Conservation (phyloP, 495 filamentous ascomycete species). For the Chaetomium tenue region DNA sequence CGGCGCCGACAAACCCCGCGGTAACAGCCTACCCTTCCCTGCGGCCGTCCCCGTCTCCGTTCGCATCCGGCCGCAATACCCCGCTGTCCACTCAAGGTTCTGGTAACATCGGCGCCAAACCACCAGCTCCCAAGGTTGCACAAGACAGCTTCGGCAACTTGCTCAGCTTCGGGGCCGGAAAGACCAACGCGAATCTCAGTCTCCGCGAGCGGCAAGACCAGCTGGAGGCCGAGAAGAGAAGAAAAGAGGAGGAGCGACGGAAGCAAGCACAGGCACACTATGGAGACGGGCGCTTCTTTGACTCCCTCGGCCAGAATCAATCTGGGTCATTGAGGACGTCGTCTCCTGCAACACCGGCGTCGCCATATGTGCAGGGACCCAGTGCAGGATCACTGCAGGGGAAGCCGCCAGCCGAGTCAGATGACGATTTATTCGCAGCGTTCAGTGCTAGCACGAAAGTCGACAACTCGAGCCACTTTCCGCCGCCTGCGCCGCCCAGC, state of each 20-base stretch:
- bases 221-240: slow-evolving; percentile 71
- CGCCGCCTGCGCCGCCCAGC: slow-evolving; percentile 46
- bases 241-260: slow-evolving; percentile 69
- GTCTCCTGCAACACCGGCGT: slow-evolving; percentile 38
- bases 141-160: slow-evolving; percentile 89
- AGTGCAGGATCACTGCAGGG: slow-evolving; percentile 28
- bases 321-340: slow-evolving; percentile 37
- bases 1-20: slow-evolving; percentile 50
- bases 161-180: slow-evolving; percentile 70
- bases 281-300: slow-evolving; percentile 70
- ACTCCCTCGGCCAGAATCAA: slow-evolving; percentile 52
- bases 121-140: slow-evolving; percentile 60
- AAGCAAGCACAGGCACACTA: slow-evolving; percentile 70
- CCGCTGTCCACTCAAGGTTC: slow-evolving; percentile 59
- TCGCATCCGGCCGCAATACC: slow-evolving; percentile 64
- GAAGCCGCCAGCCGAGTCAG: slow-evolving; percentile 38
- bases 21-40: slow-evolving; percentile 57
- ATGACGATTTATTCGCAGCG: slow-evolving; percentile 62
- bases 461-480: slow-evolving; percentile 59
- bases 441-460: slow-evolving; percentile 59
- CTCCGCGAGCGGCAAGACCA: slow-evolving; percentile 82
- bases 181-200: slow-evolving; percentile 66
- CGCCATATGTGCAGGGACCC: slow-evolving; percentile 20
- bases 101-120: slow-evolving; percentile 48
- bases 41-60: slow-evolving; percentile 59